Evolutionary conservation across 805 yeast species (phyloP).

Genomic region (Candida jianshihensis): DNA sequence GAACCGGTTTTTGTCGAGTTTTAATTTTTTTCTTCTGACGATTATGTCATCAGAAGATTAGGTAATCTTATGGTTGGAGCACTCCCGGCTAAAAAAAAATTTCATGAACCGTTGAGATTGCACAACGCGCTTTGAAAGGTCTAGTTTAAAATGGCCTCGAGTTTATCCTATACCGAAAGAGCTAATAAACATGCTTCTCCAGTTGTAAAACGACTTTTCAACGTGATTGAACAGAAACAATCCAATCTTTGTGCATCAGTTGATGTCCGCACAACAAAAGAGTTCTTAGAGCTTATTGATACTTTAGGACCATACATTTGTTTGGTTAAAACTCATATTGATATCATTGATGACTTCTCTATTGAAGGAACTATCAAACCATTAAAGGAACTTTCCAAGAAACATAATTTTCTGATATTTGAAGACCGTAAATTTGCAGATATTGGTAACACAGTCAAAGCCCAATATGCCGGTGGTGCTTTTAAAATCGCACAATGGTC

Average conservation of each 20-base stretch:
- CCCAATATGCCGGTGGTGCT: slow-evolving; percentile 87
- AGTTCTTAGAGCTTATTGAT: slow-evolving; percentile 67
- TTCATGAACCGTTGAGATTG: no score
- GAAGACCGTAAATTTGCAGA: slow-evolving; percentile 99
- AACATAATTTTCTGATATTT: slow-evolving; percentile 84
- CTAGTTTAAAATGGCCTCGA: slow-evolving; percentile 16
- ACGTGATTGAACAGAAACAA: slow-evolving; percentile 70
- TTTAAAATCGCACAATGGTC: slow-evolving; percentile 91
- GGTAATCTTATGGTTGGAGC: no score
- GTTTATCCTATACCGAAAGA: slow-evolving; percentile 53
- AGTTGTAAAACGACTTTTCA: slow-evolving; percentile 68
- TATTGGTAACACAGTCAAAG: slow-evolving; percentile 94
- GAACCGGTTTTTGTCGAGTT: no score
- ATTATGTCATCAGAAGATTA: no score
- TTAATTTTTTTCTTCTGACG: no score
- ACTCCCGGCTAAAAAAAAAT: not conserved
- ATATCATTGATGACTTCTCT: slow-evolving; percentile 82
- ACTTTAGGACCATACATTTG: slow-evolving; percentile 87
- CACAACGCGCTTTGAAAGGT: no score
- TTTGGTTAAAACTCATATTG: slow-evolving; percentile 90
- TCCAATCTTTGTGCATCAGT: slow-evolving; percentile 92
- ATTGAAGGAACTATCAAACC: slow-evolving; percentile 77
- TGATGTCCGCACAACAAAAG: slow-evolving; percentile 77
- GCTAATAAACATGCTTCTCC: slow-evolving; percentile 68
- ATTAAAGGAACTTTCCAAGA: slow-evolving; percentile 59